phyloP scores from a whole-genome alignment of 1,284 basidiomycete genomes.

The Ustilago esculenta region DNA sequence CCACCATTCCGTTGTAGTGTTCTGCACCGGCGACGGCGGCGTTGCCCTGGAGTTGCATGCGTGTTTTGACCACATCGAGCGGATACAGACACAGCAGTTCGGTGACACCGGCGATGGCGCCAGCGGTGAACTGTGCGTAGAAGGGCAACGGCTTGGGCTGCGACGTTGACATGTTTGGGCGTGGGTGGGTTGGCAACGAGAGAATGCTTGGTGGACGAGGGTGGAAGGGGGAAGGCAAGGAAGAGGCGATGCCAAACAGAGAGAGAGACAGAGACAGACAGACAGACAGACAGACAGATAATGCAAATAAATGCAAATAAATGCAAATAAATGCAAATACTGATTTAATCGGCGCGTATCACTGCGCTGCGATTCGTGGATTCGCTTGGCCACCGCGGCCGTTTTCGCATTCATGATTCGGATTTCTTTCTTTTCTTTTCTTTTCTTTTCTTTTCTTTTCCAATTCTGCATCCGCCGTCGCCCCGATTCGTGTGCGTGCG shows the following conservation, averaged over 20 bases:
- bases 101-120: constrained; percentile 82
- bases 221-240: background rate
- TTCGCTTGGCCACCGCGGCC: too few species aligned
- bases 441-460: too few species aligned
- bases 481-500: too few species aligned
- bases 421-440: too few species aligned
- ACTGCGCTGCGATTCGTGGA: too few species aligned
- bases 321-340: too few species aligned
- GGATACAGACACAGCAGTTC: constrained; percentile 94
- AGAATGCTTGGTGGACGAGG: background rate
- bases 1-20: constrained; percentile 75
- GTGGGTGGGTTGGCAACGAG: too few species aligned
- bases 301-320: too few species aligned
- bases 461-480: too few species aligned
- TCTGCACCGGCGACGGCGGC: constrained; percentile 71
- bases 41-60: constrained; percentile 93
- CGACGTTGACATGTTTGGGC: constrained; percentile 23
- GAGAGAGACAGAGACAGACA: background rate
- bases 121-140: constrained; percentile 85
- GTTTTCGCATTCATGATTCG: too few species aligned
- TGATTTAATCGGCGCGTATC: too few species aligned
- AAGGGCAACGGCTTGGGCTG: constrained; percentile 74
- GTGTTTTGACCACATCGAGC: constrained; percentile 83
- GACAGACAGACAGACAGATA: too few species aligned
- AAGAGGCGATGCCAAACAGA: background rate